Evolutionary conservation across 1,139 yeast genomes (phyloP).

Genomic region (Kazachstania sp.): DNA sequence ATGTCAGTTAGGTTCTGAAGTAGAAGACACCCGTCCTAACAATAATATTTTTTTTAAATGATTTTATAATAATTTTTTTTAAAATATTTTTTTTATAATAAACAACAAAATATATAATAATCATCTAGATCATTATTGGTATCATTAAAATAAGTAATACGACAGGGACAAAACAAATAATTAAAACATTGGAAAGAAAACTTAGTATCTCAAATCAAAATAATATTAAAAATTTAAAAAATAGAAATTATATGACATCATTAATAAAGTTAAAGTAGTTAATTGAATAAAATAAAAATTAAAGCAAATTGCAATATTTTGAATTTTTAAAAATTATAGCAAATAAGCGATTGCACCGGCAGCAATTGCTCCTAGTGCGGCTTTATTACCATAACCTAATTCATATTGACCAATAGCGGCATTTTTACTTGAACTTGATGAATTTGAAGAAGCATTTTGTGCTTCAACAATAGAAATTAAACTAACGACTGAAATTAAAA

Average conservation of each 20-base stretch:
- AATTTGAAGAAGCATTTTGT: slow-evolving; percentile 4
- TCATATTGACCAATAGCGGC: slow-evolving; percentile 4
- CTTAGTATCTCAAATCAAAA: no score
- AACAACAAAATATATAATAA: background rate
- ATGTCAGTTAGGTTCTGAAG: no score
- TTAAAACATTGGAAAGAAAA: no score
- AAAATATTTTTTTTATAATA: background rate
- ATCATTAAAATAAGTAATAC: background rate
- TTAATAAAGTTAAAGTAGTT: no score
- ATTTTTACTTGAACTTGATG: slow-evolving; percentile 1
- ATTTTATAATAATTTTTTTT: no score
- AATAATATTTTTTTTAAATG: no score
- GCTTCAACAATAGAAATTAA: slow-evolving; percentile 6
- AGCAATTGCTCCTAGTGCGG: background rate
- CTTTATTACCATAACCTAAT: background rate
- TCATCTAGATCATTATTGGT: background rate
- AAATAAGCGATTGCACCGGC: slow-evolving; percentile 10
- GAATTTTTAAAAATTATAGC: slow-evolving; percentile 10
- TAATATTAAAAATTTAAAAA: background rate
- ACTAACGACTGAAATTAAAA: slow-evolving; percentile 8
- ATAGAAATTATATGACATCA: no score
- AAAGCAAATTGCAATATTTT: no score
- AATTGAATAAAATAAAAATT: no score
- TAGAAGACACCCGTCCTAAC: no score
- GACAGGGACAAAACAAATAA: background rate